A percentile compares a stretch with the other conserved stretches of the same genome.
Conservation (phyloP, 495 filamentous ascomycete species). For the Aspergillus cristatus region DNA sequence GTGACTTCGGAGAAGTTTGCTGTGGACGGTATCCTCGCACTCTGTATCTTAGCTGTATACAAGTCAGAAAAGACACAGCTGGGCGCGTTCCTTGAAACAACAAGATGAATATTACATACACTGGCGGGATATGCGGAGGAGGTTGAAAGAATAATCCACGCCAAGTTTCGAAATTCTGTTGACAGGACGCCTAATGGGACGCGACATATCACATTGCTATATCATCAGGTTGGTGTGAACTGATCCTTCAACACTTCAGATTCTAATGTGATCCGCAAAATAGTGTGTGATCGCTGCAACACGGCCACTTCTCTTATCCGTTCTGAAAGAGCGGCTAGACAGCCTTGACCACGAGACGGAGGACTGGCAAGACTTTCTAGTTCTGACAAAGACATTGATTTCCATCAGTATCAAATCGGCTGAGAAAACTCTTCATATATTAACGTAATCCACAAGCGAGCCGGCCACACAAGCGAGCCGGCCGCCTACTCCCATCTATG, state of each 20-base stretch:
- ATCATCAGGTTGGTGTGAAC: slow-evolving; percentile 24
- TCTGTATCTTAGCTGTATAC: slow-evolving; percentile 20
- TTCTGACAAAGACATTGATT: slow-evolving; percentile 20
- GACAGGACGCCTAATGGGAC: slow-evolving; percentile 25
- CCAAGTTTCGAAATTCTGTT: slow-evolving; percentile 14
- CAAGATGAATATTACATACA: slow-evolving; percentile 22
- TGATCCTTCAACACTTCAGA: neutral
- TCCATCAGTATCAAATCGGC: slow-evolving; percentile 31
- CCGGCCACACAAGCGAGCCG: too few species aligned
- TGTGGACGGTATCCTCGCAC: too few species aligned
- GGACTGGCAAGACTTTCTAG: slow-evolving; percentile 19
- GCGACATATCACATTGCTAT: slow-evolving; percentile 25
- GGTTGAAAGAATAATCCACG: slow-evolving; percentile 20
- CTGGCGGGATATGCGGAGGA: slow-evolving; percentile 23
- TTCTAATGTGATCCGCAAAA: neutral
- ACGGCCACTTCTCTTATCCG: slow-evolving; percentile 26
- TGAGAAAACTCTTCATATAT: slow-evolving; percentile 24
- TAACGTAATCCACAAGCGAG: too few species aligned
- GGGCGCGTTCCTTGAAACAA: slow-evolving; percentile 24
- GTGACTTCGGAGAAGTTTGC: too few species aligned
- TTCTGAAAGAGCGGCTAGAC: slow-evolving; percentile 23
- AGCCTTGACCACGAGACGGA: slow-evolving; percentile 14
- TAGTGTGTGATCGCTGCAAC: slow-evolving; percentile 31
- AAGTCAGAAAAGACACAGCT: slow-evolving; percentile 23
- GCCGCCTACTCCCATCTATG: too few species aligned